A percentile compares a stretch with the other conserved stretches of the same genome.
phyloP scores from a whole-genome alignment of 495 filamentous ascomycete species.

The Annulohypoxylon bovei region DNA sequence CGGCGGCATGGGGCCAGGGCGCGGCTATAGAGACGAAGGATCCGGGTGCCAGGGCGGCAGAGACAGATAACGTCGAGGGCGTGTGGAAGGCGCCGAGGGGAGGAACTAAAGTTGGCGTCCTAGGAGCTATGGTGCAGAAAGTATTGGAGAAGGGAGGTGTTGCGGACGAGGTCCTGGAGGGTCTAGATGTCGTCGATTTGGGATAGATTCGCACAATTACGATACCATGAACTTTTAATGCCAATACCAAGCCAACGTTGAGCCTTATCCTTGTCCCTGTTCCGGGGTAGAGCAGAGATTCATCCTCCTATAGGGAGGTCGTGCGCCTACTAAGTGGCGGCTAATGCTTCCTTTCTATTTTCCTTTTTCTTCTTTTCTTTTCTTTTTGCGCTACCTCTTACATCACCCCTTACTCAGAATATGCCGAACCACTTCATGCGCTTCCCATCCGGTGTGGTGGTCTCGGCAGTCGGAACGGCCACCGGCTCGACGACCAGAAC shows the following conservation, averaged over 20 bases:
- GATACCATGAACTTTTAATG: slow-evolving; percentile 37
- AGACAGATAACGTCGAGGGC: slow-evolving; percentile 68
- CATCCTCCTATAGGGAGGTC: slow-evolving; percentile 7
- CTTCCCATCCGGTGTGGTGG: slow-evolving; percentile 30
- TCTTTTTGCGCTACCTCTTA: slow-evolving; percentile 7
- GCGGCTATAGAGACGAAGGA: slow-evolving; percentile 55
- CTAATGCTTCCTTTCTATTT: slow-evolving; percentile 1
- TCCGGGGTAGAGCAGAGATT: slow-evolving; percentile 26
- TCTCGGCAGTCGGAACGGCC: slow-evolving; percentile 11
- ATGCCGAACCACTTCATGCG: slow-evolving; percentile 58
- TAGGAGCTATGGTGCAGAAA: slow-evolving; percentile 73
- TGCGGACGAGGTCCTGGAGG: slow-evolving; percentile 83
- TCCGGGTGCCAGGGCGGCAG: slow-evolving; percentile 55
- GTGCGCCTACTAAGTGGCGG: slow-evolving; percentile 8
- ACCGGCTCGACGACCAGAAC: slow-evolving; percentile 14
- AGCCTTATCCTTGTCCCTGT: slow-evolving; percentile 8
- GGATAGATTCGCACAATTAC: slow-evolving; percentile 44
- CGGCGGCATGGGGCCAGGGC: slow-evolving; percentile 62
- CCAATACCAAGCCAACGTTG: background rate
- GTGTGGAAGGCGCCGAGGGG: slow-evolving; percentile 83
- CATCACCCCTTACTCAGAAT: slow-evolving; percentile 44
- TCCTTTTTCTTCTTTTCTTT: background rate
- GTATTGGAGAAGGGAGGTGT: slow-evolving; percentile 77
- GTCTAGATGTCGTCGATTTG: slow-evolving; percentile 71
- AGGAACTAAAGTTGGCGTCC: slow-evolving; percentile 73